phyloP scores from a whole-genome alignment of 768 basidiomycete species.

The Podaxis sp. region DNA sequence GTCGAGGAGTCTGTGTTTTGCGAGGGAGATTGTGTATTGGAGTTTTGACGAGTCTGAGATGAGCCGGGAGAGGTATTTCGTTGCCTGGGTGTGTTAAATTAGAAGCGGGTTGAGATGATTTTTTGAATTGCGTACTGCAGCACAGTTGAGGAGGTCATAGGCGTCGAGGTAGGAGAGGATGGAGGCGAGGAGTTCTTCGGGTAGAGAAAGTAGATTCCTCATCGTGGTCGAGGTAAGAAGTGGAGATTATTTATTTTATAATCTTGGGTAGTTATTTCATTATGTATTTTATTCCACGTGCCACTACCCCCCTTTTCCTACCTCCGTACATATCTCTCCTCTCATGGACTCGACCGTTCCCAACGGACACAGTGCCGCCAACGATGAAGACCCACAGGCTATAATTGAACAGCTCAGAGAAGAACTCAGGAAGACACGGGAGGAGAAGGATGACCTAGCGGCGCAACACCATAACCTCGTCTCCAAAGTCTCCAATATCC shows the following conservation, averaged over 20 bases:
- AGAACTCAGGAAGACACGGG: conserved; percentile 69
- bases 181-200: conserved; percentile 23
- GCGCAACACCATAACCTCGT: conserved; percentile 84
- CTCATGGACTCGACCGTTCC: conserved; percentile 1
- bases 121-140: background rate
- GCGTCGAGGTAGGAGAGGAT: conserved; percentile 20
- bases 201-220: conserved; percentile 12
- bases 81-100: conserved; percentile 26
- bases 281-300: background rate
- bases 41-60: conserved; percentile 40
- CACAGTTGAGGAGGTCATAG: conserved; percentile 18
- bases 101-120: background rate
- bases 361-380: conserved; percentile 23
- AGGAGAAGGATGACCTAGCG: conserved; percentile 87
- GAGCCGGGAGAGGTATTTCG: conserved; percentile 32
- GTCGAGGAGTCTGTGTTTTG: conserved; percentile 39
- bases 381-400: conserved; percentile 39
- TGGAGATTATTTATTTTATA: background rate
- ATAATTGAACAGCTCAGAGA: conserved; percentile 58
- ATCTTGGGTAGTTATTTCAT: background rate
- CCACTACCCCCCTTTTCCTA: background rate
- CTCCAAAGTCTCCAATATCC: conserved; percentile 88
- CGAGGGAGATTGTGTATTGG: conserved; percentile 47
- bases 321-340: background rate
- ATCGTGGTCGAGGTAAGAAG: background rate